Evolutionary conservation across 1,284 basidiomycete species (phyloP).

Genomic region (Gomphus sp.): DNA sequence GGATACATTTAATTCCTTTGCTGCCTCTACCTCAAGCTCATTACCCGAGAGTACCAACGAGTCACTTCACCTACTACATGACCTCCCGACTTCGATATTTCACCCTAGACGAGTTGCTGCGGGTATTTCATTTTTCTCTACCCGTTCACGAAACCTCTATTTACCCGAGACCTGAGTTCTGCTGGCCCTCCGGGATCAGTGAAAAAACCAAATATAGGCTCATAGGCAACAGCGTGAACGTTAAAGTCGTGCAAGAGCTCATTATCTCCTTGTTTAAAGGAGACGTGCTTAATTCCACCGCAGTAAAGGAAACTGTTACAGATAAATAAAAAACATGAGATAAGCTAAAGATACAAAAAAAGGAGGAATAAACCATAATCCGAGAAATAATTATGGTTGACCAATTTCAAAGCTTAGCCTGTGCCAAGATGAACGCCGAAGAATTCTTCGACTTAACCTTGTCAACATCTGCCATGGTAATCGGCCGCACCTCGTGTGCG

Average conservation of each 20-base stretch:
- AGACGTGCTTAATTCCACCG: neutral
- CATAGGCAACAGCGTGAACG: slow-evolving; percentile 75
- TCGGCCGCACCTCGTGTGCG: slow-evolving; percentile 51
- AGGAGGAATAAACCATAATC: neutral
- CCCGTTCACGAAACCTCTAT: slow-evolving; percentile 7
- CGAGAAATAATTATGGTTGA: neutral
- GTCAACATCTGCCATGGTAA: slow-evolving; percentile 57
- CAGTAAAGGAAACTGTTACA: neutral
- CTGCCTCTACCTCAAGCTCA: slow-evolving; percentile 25
- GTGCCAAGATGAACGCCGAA: slow-evolving; percentile 31
- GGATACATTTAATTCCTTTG: slow-evolving; percentile 38
- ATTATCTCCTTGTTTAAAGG: slow-evolving; percentile 41
- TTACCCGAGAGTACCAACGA: slow-evolving; percentile 29
- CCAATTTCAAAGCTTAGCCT: slow-evolving; percentile 25
- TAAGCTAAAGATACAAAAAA: neutral
- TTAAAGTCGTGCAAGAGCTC: slow-evolving; percentile 50
- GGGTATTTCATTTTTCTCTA: slow-evolving; percentile 52
- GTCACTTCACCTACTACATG: slow-evolving; percentile 39
- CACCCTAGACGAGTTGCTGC: slow-evolving; percentile 57
- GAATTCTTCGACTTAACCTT: slow-evolving; percentile 63
- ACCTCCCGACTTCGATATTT: slow-evolving; percentile 62
- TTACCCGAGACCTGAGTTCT: slow-evolving; percentile 24
- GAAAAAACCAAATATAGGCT: slow-evolving; percentile 61
- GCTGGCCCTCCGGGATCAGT: slow-evolving; percentile 52
- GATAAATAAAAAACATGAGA: neutral